Evolutionary conservation across 768 basidiomycete species (phyloP).

Genomic region (Rhodotorula paludigena): DNA sequence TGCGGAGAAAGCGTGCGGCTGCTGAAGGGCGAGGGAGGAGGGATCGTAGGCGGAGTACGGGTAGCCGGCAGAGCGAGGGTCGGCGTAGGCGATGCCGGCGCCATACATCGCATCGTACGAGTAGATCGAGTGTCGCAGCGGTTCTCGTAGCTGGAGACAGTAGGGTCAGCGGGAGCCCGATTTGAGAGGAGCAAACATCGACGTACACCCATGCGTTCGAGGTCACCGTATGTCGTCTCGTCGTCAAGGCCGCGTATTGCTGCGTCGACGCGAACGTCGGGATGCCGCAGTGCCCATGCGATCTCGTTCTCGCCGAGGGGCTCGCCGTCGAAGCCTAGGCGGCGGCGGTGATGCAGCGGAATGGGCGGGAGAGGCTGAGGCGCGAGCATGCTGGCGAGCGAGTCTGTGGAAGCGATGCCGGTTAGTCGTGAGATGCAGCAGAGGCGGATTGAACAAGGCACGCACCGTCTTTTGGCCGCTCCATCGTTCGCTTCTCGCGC

Average conservation of each 20-base stretch:
- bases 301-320: slow-evolving; percentile 39
- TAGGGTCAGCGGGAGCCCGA: neutral
- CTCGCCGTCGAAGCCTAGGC: slow-evolving; percentile 34
- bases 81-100: neutral
- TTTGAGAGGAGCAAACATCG: neutral
- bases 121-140: slow-evolving; percentile 21
- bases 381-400: slow-evolving; percentile 34
- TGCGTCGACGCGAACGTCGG: slow-evolving; percentile 34
- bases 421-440: neutral
- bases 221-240: slow-evolving; percentile 33
- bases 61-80: slow-evolving; percentile 12
- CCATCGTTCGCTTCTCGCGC: slow-evolving; percentile 71
- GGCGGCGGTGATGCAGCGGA: slow-evolving; percentile 31
- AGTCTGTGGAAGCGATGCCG: slow-evolving; percentile 7
- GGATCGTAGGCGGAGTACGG: slow-evolving; percentile 11
- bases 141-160: slow-evolving; percentile 32
- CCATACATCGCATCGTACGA: slow-evolving; percentile 29
- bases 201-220: slow-evolving; percentile 43
- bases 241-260: slow-evolving; percentile 32
- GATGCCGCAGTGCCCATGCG: slow-evolving; percentile 36
- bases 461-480: slow-evolving; percentile 49
- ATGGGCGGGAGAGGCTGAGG: slow-evolving; percentile 26
- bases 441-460: neutral
- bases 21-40: neutral
- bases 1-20: neutral